Evolutionary conservation across 2,329 filamentous ascomycete genomes (phyloP).

Genomic region (Blumeriella jaapii): DNA sequence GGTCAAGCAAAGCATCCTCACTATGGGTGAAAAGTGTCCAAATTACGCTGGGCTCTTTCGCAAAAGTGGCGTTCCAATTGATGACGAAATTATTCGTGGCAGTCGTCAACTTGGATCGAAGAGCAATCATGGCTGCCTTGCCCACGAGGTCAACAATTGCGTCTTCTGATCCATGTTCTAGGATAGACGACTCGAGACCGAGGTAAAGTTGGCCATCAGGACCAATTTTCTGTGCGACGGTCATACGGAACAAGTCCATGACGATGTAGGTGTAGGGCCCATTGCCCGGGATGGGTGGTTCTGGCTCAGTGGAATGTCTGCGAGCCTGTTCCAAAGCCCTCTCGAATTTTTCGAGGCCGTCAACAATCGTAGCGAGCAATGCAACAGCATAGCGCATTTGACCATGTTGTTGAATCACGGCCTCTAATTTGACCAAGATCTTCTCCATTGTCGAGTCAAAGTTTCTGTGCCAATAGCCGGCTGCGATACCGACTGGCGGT

Average conservation of each 20-base stretch:
- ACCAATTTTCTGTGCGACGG: slow-evolving; percentile 7
- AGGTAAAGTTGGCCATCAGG: slow-evolving; percentile 1
- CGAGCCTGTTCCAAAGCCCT: slow-evolving; percentile 10
- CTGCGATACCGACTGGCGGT: slow-evolving; percentile 1
- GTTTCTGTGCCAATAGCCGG: slow-evolving; percentile 14
- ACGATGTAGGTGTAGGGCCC: slow-evolving; percentile 17
- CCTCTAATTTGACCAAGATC: slow-evolving; percentile 9
- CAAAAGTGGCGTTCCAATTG: slow-evolving; percentile 1
- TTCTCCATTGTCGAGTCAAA: slow-evolving; percentile 15
- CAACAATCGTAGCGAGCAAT: slow-evolving; percentile 19
- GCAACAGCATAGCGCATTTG: slow-evolving; percentile 17
- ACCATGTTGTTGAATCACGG: slow-evolving; percentile 6
- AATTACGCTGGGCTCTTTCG: slow-evolving; percentile 6
- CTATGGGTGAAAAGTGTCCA: slow-evolving; percentile 13
- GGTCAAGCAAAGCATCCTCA: slow-evolving; percentile 1
- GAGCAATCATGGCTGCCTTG: slow-evolving; percentile 11
- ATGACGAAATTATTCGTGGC: slow-evolving; percentile 14
- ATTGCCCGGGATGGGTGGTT: neutral
- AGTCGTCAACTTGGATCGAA: slow-evolving; percentile 14
- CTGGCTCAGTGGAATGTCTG: neutral
- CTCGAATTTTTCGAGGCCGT: slow-evolving; percentile 19
- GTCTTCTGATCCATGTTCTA: slow-evolving; percentile 4
- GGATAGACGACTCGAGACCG: slow-evolving; percentile 1
- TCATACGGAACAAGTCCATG: slow-evolving; percentile 9
- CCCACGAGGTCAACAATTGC: slow-evolving; percentile 16